Evolutionary conservation across 768 basidiomycete genomes (phyloP), one percentile per base, ranked within the genome.

Genomic region (Clathrus columnatus): DNA sequence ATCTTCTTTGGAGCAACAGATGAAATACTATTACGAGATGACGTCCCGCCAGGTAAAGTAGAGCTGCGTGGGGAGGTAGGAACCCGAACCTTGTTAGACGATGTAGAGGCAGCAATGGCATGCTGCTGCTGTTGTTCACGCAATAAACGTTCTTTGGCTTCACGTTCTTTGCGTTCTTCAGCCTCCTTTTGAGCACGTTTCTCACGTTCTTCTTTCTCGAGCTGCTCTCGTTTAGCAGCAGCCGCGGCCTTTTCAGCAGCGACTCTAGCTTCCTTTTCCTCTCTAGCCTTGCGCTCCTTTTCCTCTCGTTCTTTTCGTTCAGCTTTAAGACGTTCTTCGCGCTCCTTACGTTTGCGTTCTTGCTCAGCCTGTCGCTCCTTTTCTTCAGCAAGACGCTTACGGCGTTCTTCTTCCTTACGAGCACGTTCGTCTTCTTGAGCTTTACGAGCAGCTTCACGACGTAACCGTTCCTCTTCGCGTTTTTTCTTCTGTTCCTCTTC

Each of bases 391-490:
- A 82, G 69, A 23, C 88, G 83, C 65, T 83, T 82, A 54, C 86
- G 81, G 27, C 76, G 73, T 67, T 94, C 91, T 68, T 96, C 93
- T 44, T 92, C 91, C 65, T 85, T 89, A 55, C 83, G 79, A 43
- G 77, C 73, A 62, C 80, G 84, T 69, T 94, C 92, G 65, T 95
- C 93, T 57, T 93, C 91, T 26, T 79, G 79, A 51, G 78, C 82
- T 66, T 85, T 85, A 57, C 84, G 83, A 56, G 77, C 76, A 49
- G 82, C 79, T 63, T 97, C 94, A 20, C 87, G 83, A 60, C 78
- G 79, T 2, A 70, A 69, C n/a, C 87, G 81, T 57, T 96, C 92
- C 69, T 98, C 95, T 60, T 96, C 94, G 21, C 82, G 81, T 61
- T 82, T 84, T 73, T 82, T 85, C 58, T 82, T 82, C 60, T 77